Evolutionary conservation across 140 eudicot genomes (phyloP), one percentile per base, ranked within the genome.

Genomic region (Cichorium intybus): DNA sequence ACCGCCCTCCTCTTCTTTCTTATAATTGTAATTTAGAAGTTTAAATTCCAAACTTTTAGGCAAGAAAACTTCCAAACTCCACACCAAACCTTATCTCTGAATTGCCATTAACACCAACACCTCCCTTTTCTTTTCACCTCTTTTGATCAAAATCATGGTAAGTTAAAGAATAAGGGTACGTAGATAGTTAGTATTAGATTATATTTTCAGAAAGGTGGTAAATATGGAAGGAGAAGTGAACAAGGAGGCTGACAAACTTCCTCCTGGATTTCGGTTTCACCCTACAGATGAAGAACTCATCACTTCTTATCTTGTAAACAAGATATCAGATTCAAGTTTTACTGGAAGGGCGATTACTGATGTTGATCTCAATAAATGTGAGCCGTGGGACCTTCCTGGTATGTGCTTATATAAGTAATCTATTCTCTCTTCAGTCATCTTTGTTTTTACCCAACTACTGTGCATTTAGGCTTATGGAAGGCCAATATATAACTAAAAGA

Each of bases 361-460:
- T 24, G 96, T 88, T 22, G 96, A 88, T 55, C 90, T 88, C 41
- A 88, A 88, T 60, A 88, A 85, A 34, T 82, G 82, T 18, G 96
- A 88, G 80, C 96, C 96, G n/a, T 88, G 96, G 96, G 96, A 88
- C 70, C 94, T 88, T 75, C 96, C 96, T 65, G 94, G 96, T 88
- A 81, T 20, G 68, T 64, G 35, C 45, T 26, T 43, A 26, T 4
- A 14, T 12, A 15, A 56, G 37, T 8, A 54, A 27, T 27, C 26
- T 23, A 7, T 14, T 57, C 10, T 56, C 0, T 56, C 0, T 56
- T 10, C n/a, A 1, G 22, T 1, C 26, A 28, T 4, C 29, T 21
- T 3, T 39, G 50, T 20, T 61, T 16, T 49, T 33, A 5, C 48
- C 24, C 21, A 51, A 39, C 27, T 37, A 28, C 39, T 26, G 56